phyloP scores from a whole-genome alignment of 345 rosid genomes.

The Odontarrhena argentea region DNA sequence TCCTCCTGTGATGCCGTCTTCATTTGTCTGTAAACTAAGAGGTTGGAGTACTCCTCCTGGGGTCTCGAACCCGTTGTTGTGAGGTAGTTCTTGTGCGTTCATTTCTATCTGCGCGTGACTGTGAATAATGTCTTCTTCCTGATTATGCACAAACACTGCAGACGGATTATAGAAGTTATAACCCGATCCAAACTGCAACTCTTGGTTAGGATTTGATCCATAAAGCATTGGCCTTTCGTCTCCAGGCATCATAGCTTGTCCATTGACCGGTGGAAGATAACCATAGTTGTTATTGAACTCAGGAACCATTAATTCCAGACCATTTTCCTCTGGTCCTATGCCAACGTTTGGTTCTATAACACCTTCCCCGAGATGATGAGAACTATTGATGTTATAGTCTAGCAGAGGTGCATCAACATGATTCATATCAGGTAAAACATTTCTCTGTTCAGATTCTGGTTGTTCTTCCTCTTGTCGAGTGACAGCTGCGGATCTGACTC shows the following conservation, averaged over 20 bases:
- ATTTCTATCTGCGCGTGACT: constrained; percentile 43
- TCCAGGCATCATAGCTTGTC: constrained; percentile 53
- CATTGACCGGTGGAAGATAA: constrained; percentile 50
- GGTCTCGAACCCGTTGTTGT: constrained; percentile 44
- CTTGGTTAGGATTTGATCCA: constrained; percentile 51
- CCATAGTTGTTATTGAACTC: constrained; percentile 52
- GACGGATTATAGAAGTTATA: constrained; percentile 52
- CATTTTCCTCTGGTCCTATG: constrained; percentile 47
- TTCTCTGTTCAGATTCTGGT: constrained; percentile 45
- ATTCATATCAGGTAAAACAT: constrained; percentile 64
- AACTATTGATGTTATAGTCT: constrained; percentile 48
- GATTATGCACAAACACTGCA: constrained; percentile 48
- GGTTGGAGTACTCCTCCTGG: constrained; percentile 44
- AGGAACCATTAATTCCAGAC: constrained; percentile 43
- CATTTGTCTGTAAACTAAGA: constrained; percentile 43
- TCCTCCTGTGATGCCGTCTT: constrained; percentile 44
- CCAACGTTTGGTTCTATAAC: constrained; percentile 38
- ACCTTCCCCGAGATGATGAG: constrained; percentile 41
- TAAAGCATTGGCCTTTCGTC: constrained; percentile 62
- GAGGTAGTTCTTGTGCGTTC: constrained; percentile 37
- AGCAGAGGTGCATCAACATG: constrained; percentile 44
- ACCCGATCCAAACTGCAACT: constrained; percentile 49
- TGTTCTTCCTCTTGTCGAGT: constrained; percentile 46
- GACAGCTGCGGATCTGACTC: constrained; percentile 40
- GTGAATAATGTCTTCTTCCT: constrained; percentile 45